These are phyloP conservation scores for Lindgomyces ingoldianus DNA, from an alignment of 495 filamentous ascomycete genomes.

Conservation along the genomic window DNA sequence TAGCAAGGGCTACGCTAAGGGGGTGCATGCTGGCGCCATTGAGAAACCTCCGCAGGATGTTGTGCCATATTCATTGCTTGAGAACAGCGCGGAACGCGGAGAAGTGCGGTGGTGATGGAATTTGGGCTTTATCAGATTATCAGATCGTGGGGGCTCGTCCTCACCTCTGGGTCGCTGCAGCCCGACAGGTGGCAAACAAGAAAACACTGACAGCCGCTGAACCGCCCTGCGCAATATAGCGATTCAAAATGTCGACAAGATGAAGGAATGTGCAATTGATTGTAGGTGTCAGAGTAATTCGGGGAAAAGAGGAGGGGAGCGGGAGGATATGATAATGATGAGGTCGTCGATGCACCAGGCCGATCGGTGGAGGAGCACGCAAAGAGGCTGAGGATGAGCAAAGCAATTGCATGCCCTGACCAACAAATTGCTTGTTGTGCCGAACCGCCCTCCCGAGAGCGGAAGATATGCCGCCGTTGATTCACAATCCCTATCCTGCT, in stretches of 20 bases:
- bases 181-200: slow-evolving; percentile 12
- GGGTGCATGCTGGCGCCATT: background rate
- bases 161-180: slow-evolving; percentile 13
- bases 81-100: slow-evolving; percentile 26
- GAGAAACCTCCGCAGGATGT: background rate
- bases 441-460: background rate
- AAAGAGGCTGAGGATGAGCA: slow-evolving; percentile 13
- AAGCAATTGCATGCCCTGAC: background rate
- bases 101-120: slow-evolving; percentile 2
- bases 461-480: background rate
- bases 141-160: slow-evolving; percentile 29
- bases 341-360: background rate
- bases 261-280: background rate
- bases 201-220: slow-evolving; percentile 19
- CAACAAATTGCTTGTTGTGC: background rate
- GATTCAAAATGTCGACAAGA: slow-evolving; percentile 10
- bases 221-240: background rate
- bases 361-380: background rate
- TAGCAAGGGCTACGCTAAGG: slow-evolving; percentile 19
- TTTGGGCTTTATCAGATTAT: slow-evolving; percentile 26
- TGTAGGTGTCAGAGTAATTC: background rate
- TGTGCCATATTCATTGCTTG: slow-evolving; percentile 1
- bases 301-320: background rate
- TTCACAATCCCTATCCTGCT: background rate
- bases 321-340: background rate